Evolutionary conservation across 306 rosid species (phyloP), one percentile per base, ranked within the genome.

Genomic region (Castanospermum australe): DNA sequence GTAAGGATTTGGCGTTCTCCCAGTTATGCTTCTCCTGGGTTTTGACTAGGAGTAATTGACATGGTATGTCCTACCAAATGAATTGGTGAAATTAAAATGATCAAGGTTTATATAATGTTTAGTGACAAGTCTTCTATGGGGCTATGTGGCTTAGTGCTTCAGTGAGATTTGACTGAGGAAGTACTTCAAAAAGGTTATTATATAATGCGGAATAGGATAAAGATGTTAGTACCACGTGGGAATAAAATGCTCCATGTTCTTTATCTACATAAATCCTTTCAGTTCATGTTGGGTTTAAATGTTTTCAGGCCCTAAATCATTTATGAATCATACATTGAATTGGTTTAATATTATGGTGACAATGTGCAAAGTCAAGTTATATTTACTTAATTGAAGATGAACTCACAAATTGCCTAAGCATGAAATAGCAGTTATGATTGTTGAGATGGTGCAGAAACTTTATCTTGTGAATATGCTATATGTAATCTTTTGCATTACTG

Each of bases 401-500:
- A 62, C 71, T 67, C 24, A 62, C 39, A 48, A 64, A 54, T 54
- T 13, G 22, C 54, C 44, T 45, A 48, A 36, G 50, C 62, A 10
- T 36, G 80, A 65, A 54, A 39, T 39, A 41, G 42, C 12, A 62
- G 69, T 54, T 36, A 71, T 36, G 47, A 38, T 56, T 61, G 83
- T 24, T 71, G 28, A 30, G 36, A 57, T 21, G 42, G 21, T 79
- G 71, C 52, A 28, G 48, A 47, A 42, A 28, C 5, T 20, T 35
- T 57, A 45, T 62, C 30, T 2, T 55, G 28, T 35, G 69, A 64
- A 77, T 39, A 77, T 64, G 41, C 47, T 41, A 47, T 36, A 22
- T 72, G 56, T 24, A 44, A 33, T 72, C 51, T 47, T 72, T 71
- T 65, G 25, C 8, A 6, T 78, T 57, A 63, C 32, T 84, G 64